Evolutionary conservation across 257 asterid genomes (phyloP).

Genomic region (Nicotiana sylvestris): DNA sequence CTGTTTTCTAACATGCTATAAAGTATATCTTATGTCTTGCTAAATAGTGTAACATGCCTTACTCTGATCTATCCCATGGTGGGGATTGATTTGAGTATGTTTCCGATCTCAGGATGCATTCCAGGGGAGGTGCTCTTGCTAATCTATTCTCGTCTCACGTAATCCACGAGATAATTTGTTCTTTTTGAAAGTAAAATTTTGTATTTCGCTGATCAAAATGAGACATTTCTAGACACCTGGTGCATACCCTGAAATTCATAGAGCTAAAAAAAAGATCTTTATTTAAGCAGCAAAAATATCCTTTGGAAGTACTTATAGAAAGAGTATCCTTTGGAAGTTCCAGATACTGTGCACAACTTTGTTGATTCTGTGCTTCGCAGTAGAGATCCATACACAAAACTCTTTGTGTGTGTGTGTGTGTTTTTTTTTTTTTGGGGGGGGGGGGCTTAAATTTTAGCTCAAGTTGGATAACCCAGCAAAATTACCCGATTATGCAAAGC

Average conservation of each 20-base stretch:
- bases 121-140: not conserved
- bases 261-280: not conserved
- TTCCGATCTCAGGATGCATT: not conserved
- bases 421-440: too few relatives aligned
- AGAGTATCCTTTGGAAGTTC: not conserved
- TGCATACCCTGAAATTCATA: not conserved
- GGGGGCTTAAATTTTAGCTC: not conserved
- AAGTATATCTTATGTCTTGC: not conserved
- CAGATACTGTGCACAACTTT: not conserved
- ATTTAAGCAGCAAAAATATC: not conserved
- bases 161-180: not conserved
- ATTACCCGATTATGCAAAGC: not conserved
- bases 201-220: not conserved
- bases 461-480: not conserved
- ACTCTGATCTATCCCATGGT: not conserved
- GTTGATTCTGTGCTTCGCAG: not conserved
- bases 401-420: not conserved
- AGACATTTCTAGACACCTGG: not conserved
- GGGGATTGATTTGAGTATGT: not conserved
- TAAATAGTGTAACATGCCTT: slow-evolving; percentile 2
- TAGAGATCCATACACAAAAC: not conserved
- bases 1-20: not conserved
- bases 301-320: not conserved
- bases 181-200: not conserved
- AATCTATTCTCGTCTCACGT: not conserved